phyloP scores from a whole-genome alignment of 1,139 yeast species.

The Candida tropicalis region DNA sequence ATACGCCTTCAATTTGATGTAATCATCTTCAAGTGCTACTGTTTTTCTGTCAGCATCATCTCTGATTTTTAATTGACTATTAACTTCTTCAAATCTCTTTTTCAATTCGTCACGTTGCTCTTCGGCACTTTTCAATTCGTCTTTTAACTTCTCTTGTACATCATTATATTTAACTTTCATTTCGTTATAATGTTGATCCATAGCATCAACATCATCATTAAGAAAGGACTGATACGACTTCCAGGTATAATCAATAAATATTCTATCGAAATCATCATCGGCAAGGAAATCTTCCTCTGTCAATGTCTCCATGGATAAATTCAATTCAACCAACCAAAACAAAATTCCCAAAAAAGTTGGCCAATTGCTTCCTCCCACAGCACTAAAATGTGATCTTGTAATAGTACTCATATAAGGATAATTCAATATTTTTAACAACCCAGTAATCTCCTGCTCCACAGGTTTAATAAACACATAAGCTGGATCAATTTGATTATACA shows the following conservation, averaged over 20 bases:
- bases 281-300: conserved; percentile 25
- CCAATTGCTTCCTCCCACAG: conserved; percentile 94
- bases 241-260: conserved; percentile 67
- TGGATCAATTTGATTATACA: conserved; percentile 78
- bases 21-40: conserved; percentile 70
- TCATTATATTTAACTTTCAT: conserved; percentile 55
- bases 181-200: conserved; percentile 53
- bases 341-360: conserved; percentile 79
- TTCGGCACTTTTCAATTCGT: conserved; percentile 42
- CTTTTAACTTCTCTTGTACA: conserved; percentile 37
- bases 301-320: conserved; percentile 47
- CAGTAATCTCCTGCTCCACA: conserved; percentile 76
- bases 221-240: conserved; percentile 71
- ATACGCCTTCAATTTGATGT: conserved; percentile 69
- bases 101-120: conserved; percentile 48
- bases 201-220: conserved; percentile 64
- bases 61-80: conserved; percentile 30
- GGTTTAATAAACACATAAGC: conserved; percentile 64
- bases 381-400: conserved; percentile 82
- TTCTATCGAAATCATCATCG: conserved; percentile 53
- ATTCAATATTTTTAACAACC: conserved; percentile 61
- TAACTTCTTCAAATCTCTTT: conserved; percentile 26
- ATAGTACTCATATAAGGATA: conserved; percentile 85
- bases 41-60: conserved; percentile 54
- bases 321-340: conserved; percentile 73